Evolutionary conservation across 2,329 filamentous ascomycete genomes (phyloP), one percentile per base, ranked within the genome.

Genomic region (Colletotrichum truncatum): DNA sequence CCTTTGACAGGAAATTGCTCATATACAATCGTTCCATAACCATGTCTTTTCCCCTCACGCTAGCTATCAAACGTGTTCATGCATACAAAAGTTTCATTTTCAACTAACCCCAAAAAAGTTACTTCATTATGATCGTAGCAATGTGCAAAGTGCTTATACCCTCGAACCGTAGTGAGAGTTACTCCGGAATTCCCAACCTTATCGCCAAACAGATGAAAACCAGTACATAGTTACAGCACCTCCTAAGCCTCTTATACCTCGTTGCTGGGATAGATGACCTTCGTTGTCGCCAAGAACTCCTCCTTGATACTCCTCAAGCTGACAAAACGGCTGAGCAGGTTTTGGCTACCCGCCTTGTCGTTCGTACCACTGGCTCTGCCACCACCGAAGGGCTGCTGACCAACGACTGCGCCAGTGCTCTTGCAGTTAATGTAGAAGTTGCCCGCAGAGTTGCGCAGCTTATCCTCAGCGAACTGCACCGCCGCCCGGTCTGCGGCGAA

Each of bases 351-450:
- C 14, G 90, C 89, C 84, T 92, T 92, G 78, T 92, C 90, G 74
- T 92, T 92, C 21, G 90, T 92, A 25, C 90, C 90, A 67, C 87
- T 90, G 6, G 88, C 89, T 68, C 90, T 82, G 11, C 88, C 85
- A 56, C 90, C 90, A 21, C 90, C 90, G 74, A 92, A 92, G 4
- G 90, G 87, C 80, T 92, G 90, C 80, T 92, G 90, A 12, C 89
- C 90, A 7, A 92, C 89, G 23, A 93, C 89, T 14, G 90, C 89
- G 38, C 89, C 90, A 2, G 90, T 92, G 77, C 87, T 90, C 86
- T 94, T 94, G 82, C 90, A 92, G 81, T 94, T 95, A 79, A 95
- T 85, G 81, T 95, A 95, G 76, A 94, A 94, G 82, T 95, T 95
- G 41, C 92, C 92, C 1, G 92, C 92, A 0, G 90, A 82, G 74